Conservation (phyloP, 257 asterid genomes). For the Salvia miltiorrhiza region DNA sequence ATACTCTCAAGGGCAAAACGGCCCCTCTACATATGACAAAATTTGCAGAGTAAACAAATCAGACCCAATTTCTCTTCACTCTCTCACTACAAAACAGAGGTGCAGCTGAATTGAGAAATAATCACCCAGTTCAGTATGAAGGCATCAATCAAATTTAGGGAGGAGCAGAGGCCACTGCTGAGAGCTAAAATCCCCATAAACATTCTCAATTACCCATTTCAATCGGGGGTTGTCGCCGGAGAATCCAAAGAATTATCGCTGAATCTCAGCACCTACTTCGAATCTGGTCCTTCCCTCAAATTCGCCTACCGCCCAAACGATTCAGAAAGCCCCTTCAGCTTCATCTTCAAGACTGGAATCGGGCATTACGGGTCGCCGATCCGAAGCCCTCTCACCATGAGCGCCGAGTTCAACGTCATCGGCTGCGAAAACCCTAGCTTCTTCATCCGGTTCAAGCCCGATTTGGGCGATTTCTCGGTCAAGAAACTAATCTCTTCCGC, state of each 20-base stretch:
- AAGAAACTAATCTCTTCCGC: constrained; percentile 59
- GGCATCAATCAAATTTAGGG: constrained; percentile 94
- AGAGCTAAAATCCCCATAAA: constrained; percentile 85
- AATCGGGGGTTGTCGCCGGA: constrained; percentile 79
- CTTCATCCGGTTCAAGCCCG: constrained; percentile 79
- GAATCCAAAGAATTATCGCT: constrained; percentile 72
- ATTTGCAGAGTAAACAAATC: constrained; percentile 7
- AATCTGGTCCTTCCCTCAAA: constrained; percentile 70
- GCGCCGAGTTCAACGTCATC: constrained; percentile 72
- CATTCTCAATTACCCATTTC: constrained; percentile 64
- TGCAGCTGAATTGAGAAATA: no score
- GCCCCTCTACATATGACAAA: constrained; percentile 21
- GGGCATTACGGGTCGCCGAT: constrained; percentile 81
- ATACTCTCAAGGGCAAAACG: neutral
- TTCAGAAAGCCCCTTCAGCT: constrained; percentile 65
- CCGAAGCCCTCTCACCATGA: constrained; percentile 84
- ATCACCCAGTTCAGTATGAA: constrained; percentile 66
- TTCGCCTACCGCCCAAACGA: constrained; percentile 81
- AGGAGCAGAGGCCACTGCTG: constrained; percentile 74
- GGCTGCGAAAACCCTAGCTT: constrained; percentile 75
- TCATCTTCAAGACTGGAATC: constrained; percentile 81
- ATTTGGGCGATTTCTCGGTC: constrained; percentile 70
- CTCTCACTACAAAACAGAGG: constrained; percentile 12
- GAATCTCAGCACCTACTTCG: constrained; percentile 63
- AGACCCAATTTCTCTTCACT: constrained; percentile 17